These are phyloP conservation scores for Acacia acuminata DNA, from an alignment of 306 rosid species.

Conservation along the genomic window DNA sequence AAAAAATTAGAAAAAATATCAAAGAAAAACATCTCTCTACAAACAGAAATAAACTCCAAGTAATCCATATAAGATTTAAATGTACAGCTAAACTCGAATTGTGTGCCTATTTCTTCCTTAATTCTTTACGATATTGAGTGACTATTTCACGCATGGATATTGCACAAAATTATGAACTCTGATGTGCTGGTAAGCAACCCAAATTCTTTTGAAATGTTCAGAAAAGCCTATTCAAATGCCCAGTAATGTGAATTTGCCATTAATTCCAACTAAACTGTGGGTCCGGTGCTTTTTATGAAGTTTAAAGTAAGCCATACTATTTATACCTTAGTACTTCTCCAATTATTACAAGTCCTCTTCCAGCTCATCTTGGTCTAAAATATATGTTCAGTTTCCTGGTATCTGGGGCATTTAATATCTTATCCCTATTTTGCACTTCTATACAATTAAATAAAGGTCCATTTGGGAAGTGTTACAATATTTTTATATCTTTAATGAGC, in stretches of 20 bases:
- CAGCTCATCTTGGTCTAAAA: neutral
- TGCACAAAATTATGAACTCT: conserved; percentile 5
- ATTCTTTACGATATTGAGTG: neutral
- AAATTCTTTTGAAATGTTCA: neutral
- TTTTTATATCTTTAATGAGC: no score
- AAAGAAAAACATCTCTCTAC: neutral
- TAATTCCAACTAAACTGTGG: neutral
- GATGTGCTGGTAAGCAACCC: neutral
- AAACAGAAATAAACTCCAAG: neutral
- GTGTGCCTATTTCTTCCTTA: neutral
- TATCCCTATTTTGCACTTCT: neutral
- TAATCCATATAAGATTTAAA: neutral
- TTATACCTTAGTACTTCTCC: no score
- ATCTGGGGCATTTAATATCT: neutral
- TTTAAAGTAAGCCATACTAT: no score
- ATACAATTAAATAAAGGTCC: neutral
- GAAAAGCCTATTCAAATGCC: conserved; percentile 6
- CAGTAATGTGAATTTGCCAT: neutral
- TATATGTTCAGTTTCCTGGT: neutral
- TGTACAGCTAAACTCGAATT: neutral
- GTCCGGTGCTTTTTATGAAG: no score
- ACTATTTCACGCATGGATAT: neutral
- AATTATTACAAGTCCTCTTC: neutral
- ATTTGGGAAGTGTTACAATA: neutral
- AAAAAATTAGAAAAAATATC: conserved; percentile 2